phyloP scores from a whole-genome alignment of 441 rosid genomes.

The Daphne laureola region DNA sequence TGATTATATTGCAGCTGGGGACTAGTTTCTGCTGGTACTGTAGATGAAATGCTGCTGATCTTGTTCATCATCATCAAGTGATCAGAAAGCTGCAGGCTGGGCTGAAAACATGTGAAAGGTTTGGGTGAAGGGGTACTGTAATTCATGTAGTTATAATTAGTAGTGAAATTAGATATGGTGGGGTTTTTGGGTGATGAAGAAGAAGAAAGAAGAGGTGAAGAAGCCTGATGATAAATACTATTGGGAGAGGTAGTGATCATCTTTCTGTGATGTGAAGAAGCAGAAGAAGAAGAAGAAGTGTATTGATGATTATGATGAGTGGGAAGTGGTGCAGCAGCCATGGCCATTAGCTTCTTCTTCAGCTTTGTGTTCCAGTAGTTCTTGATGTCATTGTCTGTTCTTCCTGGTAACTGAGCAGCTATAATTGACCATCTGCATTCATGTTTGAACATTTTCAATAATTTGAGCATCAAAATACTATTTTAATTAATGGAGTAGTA shows the following conservation, averaged over 20 bases:
- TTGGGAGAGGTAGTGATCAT: slow-evolving; percentile 20
- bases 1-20: background rate
- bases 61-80: slow-evolving; percentile 18
- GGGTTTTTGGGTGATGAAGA: slow-evolving; percentile 31
- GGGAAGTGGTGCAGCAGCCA: slow-evolving; percentile 25
- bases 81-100: slow-evolving; percentile 14
- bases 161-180: background rate
- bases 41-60: slow-evolving; percentile 6
- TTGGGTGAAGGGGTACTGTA: slow-evolving; percentile 9
- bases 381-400: slow-evolving; percentile 57
- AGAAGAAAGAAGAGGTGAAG: slow-evolving; percentile 24
- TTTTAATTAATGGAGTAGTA: background rate
- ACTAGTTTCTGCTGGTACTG: slow-evolving; percentile 22
- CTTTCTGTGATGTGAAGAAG: slow-evolving; percentile 6
- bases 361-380: slow-evolving; percentile 67
- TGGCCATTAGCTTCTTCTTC: slow-evolving; percentile 49
- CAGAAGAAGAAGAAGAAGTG: slow-evolving; percentile 10
- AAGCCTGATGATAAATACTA: slow-evolving; percentile 25
- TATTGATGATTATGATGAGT: slow-evolving; percentile 4
- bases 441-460: slow-evolving; percentile 10
- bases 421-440: slow-evolving; percentile 56
- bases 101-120: slow-evolving; percentile 31
- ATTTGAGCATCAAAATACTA: too few species aligned
- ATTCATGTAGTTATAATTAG: slow-evolving; percentile 5
- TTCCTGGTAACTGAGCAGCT: slow-evolving; percentile 59